Base-by-base conservation (phyloP, 805 yeast species). In the Candida saitoana region DNA sequence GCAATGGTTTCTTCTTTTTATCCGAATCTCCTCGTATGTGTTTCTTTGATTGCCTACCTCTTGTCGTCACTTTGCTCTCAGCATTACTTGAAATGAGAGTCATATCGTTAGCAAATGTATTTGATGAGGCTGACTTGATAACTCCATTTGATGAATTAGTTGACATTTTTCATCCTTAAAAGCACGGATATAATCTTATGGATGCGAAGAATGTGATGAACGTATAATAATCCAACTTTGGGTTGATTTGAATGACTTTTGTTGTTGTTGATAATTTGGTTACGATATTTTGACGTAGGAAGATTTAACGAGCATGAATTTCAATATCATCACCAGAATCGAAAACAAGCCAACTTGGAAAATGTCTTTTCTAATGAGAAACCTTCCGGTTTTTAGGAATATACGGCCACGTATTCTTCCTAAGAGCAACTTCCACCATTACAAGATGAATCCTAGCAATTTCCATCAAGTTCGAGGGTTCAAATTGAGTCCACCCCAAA, bases 401-500 rank as follows among this genome's bases (percentile, higher is more conserved):
- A 14, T 29, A 11, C 32, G 32, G 16, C 32, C 32, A 11, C 32
- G 32, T 22, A 22, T 22, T 11, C 6, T 11, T 22, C 9, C 9
- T 11, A 22, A 11, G 27, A 22, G 27, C 27, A 6, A 22, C 11
- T 22, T 7, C 27, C 11, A 7, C 11, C 27, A 6, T 7, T 11
- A 22, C 6, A 22, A 11, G 27, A 7, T 22, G 9, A 22, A 6
- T 14, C 5, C 32, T 6, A 9, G 16, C 11, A 9, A 9, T 12
- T 14, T 46, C 5, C 17, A n/a, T 11, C 50, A 47, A 38, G 24
- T 33, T 9, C 35, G 54, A 14, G 14, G 43, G 9, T 40, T 56
- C 19, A 44, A 40, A 15, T 48, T 58, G 15, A 43, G 59, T 6
- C 44, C 62, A 36, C 39, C 47, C n/a, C 49, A 50, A 36, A 18